Base-by-base conservation (phyloP, 495 filamentous ascomycete species). In the Neurospora intermedia region DNA sequence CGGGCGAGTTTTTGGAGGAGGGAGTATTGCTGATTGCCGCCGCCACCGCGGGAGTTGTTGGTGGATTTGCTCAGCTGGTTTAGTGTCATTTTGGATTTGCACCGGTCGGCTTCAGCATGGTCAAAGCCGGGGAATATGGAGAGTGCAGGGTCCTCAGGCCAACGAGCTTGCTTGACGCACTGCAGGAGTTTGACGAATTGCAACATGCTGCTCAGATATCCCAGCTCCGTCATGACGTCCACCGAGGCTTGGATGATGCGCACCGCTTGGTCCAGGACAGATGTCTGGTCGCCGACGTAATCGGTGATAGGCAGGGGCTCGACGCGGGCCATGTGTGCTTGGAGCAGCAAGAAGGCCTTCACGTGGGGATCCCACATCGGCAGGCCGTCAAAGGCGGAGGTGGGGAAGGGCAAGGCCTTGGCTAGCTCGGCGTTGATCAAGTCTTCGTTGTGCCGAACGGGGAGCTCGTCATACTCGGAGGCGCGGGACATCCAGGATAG, bases 301-400 rank as follows among this genome's bases (percentile, higher is more conserved):
- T 99, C 96, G 2, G 94, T 91, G 70, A 99, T 98, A 9, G 96
- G 96, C 38, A 99, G 88, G 23, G 54, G 54, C 70, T 92, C 89
- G 75, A 98, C 91, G 45, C 95, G 91, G 42, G 92, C 93, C 89
- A 99, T 94, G 79, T 97, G 94, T 3, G 96, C 94, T 78, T 99
- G 96, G 0, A 99, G 86, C 3, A 99, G 85, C 43, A 99, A 83
- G 83, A 97, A 98, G 0, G 96, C 91, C 78, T 99, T 99, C 76
- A 98, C 92, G 80, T 99, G 96, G 16, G 96, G 96, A 82, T 99
- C 96, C 94, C 96, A 98, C 91, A 98, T 93, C 0, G 94, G 95
- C 69, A 96, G 79, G 54, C 86, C 86, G 54, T 66, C 54, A 27
- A 90, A 91, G 6, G 78, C 76, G 13, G 76, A 78, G 15, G 81